Base-by-base conservation (phyloP, 352 stramenopile species). In the Pythium utonaiense region DNA sequence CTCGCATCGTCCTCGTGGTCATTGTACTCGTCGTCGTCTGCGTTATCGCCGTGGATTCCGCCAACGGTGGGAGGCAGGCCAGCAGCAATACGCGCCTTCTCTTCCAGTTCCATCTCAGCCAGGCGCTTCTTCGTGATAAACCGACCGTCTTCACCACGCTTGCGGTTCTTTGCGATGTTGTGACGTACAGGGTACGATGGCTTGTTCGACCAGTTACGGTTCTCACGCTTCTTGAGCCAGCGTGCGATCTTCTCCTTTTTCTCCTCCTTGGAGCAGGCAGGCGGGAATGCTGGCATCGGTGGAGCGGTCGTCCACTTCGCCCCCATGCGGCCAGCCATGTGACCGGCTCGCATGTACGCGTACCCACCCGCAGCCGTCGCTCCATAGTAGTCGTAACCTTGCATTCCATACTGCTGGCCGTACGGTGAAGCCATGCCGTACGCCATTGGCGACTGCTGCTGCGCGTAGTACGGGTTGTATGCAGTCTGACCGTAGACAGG, bases 151-250 rank as follows among this genome's bases (percentile, higher is more conserved):
- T 93, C 83, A 33, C 83, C 83, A 17, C 83, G 78, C 64, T 90
- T 89, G 41, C 83, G 80, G 58, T 86, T 88, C 68, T 90, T 93
- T 6, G 83, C 83, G 36, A 93, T 93, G 57, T 81, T 93, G 64
- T 91, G 83, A 7, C 83, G 79, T 47, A 91, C 81, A 6, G 83
- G 83, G 54, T 93, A 93, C 40, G 83, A 93, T 24, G 83, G 81
- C 47, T 93, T 93, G 66, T 89, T 93, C 24, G 80, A 91, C 81
- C 81, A 93, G 69, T 93, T 91, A 22, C 83, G 79, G 60, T 83
- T 85, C 66, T 89, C 83, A 31, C 83, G 81, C 60, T 93, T 93
- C 69, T 89, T 91, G 57, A 93, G 68, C 83, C 83, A 93, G 53
- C 80, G 81, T 6, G 79, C 78, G 49, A 93, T 91, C 64, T 91